Evolutionary conservation across 1,139 yeast species (phyloP).

Genomic region (Debaryomyces udenii): DNA sequence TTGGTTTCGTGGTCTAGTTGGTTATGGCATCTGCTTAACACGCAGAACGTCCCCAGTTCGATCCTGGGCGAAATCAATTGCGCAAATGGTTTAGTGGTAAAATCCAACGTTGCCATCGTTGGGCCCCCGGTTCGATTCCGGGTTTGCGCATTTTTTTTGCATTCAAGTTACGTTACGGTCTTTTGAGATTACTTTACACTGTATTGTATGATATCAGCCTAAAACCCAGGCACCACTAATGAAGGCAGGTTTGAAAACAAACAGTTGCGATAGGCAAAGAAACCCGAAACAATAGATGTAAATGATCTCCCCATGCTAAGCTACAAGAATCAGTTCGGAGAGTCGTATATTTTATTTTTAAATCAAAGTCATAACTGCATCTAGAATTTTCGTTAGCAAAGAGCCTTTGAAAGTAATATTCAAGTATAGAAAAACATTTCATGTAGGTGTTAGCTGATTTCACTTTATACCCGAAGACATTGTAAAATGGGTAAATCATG

Average conservation of each 20-base stretch:
- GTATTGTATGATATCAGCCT: too few relatives aligned
- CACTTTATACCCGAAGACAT: constrained; percentile 16
- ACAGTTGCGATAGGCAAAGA: too few relatives aligned
- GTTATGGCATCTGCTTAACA: constrained; percentile 99
- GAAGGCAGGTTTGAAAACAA: too few relatives aligned
- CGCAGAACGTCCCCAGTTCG: constrained; percentile 99
- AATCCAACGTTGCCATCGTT: constrained; percentile 18
- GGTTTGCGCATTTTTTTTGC: constrained; percentile 16
- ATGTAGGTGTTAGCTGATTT: constrained; percentile 16
- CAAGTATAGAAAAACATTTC: constrained; percentile 8
- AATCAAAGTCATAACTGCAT: too few relatives aligned
- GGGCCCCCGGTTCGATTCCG: constrained; percentile 20
- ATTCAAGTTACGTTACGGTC: too few relatives aligned
- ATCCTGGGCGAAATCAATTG: constrained; percentile 96
- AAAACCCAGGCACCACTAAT: too few relatives aligned
- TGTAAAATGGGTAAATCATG: constrained; percentile 16
- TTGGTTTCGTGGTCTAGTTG: constrained; percentile 87
- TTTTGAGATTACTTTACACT: too few relatives aligned
- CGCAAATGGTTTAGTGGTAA: constrained; percentile 19
- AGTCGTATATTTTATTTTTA: too few relatives aligned
- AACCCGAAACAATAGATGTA: too few relatives aligned
- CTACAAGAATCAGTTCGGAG: too few relatives aligned
- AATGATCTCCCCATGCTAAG: too few relatives aligned
- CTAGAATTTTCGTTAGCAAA: too few relatives aligned
- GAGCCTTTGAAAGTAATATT: background rate